Conservation (phyloP, 164 flowering plant species). For the Aristolochia californica region DNA sequence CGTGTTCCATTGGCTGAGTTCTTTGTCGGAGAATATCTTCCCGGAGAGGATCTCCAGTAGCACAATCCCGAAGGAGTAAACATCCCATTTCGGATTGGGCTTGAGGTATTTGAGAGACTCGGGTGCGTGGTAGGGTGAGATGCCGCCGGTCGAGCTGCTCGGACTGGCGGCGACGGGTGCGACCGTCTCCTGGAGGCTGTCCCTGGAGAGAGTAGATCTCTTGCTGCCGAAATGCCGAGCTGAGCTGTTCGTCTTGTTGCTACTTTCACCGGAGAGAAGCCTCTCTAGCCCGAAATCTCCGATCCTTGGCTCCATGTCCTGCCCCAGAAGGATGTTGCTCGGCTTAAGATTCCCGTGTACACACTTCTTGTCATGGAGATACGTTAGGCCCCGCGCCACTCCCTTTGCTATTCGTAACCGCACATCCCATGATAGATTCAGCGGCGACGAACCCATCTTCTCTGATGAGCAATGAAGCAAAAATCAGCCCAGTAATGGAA, state of each 20-base stretch:
- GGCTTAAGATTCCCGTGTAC: conserved; percentile 96
- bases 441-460: conserved; percentile 67
- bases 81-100: conserved; percentile 87
- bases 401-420: conserved; percentile 87
- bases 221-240: conserved; percentile 81
- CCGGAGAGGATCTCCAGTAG: conserved; percentile 79
- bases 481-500: neutral
- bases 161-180: conserved; percentile 41
- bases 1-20: conserved; percentile 35
- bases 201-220: conserved; percentile 71
- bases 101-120: conserved; percentile 76
- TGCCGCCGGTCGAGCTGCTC: conserved; percentile 26
- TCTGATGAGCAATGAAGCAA: conserved; percentile 26
- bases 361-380: conserved; percentile 89
- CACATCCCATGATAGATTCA: conserved; percentile 76
- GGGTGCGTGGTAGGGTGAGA: conserved; percentile 77
- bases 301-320: conserved; percentile 77
- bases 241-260: conserved; percentile 51
- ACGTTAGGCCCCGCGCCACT: conserved; percentile 68
- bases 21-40: conserved; percentile 38
- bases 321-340: conserved; percentile 65
- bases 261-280: conserved; percentile 48
- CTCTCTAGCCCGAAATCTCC: conserved; percentile 89
- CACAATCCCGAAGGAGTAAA: conserved; percentile 72
- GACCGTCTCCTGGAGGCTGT: conserved; percentile 46